These are phyloP conservation scores for Salix viminalis DNA, from an alignment of 345 rosid genomes.

Conservation along the genomic window DNA sequence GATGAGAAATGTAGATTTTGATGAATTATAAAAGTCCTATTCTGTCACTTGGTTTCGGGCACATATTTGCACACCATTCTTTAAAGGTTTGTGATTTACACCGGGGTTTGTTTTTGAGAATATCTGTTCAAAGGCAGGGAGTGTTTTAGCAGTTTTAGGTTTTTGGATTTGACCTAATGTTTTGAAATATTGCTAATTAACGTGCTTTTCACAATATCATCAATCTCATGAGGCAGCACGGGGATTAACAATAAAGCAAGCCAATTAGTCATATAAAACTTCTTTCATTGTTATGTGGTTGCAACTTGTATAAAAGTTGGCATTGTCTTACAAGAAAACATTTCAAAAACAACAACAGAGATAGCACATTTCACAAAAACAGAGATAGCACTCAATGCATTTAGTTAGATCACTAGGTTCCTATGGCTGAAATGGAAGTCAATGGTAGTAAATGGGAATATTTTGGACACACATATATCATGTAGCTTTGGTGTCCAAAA, in stretches of 20 bases:
- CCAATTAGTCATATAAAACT: not conserved
- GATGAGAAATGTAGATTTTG: conserved; percentile 7
- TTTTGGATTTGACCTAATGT: not conserved
- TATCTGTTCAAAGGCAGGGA: not conserved
- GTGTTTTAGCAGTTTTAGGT: not conserved
- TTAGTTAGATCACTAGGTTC: not conserved
- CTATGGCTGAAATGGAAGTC: not conserved
- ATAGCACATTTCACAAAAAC: not conserved
- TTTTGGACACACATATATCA: not conserved
- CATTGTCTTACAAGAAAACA: not conserved
- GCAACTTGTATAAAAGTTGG: not conserved
- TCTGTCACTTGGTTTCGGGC: not conserved
- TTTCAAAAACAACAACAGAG: not conserved
- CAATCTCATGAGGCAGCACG: not conserved
- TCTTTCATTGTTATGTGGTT: not conserved
- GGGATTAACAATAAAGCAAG: not conserved
- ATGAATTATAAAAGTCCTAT: not conserved
- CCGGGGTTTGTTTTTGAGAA: not conserved
- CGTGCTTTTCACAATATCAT: not conserved
- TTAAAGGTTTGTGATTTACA: not conserved
- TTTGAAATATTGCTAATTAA: not conserved
- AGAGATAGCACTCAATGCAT: not conserved
- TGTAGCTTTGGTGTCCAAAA: not conserved
- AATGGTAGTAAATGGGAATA: not conserved
- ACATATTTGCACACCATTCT: not conserved